Percentiles rank a stretch among this genome's conserved stretches.
Evolutionary conservation across 257 asterid species (phyloP).

Genomic region (Ehretia macrophylla): DNA sequence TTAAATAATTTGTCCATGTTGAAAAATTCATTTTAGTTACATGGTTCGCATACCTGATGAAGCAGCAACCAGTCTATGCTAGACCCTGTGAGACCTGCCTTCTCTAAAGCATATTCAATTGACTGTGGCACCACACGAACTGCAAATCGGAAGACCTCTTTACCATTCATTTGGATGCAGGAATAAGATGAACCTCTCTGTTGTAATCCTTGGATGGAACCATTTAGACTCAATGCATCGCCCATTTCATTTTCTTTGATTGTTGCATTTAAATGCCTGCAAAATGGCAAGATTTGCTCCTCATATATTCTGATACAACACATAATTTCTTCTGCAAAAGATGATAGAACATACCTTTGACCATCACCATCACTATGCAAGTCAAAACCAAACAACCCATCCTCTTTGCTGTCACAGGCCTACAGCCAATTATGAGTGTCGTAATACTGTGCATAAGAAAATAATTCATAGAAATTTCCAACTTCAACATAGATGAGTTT

Average conservation of each 20-base stretch:
- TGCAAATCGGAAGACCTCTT: conserved; percentile 96
- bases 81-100: conserved; percentile 75
- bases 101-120: conserved; percentile 64
- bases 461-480: too few relatives aligned
- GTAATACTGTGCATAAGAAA: not conserved
- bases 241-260: conserved; percentile 48
- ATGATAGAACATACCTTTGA: conserved; percentile 43
- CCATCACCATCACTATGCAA: conserved; percentile 87
- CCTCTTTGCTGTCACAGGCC: conserved; percentile 79
- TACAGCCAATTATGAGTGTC: conserved; percentile 20
- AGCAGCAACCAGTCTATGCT: conserved; percentile 86
- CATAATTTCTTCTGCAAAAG: conserved; percentile 29
- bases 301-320: conserved; percentile 6
- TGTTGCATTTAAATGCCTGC: conserved; percentile 63
- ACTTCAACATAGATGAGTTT: too few relatives aligned
- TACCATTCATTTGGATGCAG: conserved; percentile 94
- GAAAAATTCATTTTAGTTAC: not conserved
- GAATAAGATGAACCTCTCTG: conserved; percentile 67
- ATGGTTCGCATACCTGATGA: conserved; percentile 68
- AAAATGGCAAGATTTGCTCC: conserved; percentile 34
- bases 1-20: not conserved
- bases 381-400: conserved; percentile 71
- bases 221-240: conserved; percentile 49
- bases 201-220: conserved; percentile 54
- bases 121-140: conserved; percentile 90